phyloP scores from a whole-genome alignment of 108 stramenopile genomes.

The Conticribra weissflogii region DNA sequence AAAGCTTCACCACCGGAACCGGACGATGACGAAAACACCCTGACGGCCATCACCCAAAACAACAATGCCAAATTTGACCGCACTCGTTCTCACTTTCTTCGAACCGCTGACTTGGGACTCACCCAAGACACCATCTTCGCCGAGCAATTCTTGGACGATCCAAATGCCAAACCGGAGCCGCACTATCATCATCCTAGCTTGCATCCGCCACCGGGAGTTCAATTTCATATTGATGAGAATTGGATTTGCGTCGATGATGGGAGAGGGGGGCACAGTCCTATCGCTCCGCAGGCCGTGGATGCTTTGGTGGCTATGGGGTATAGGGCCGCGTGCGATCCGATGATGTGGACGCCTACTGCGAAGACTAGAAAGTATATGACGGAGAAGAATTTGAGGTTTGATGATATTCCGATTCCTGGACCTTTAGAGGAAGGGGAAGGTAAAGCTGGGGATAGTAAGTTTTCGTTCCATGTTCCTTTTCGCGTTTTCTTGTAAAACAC shows the following conservation, averaged over 20 bases:
- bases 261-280: conserved; percentile 36
- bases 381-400: conserved; percentile 38
- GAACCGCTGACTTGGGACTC: conserved; percentile 47
- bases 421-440: conserved; percentile 43
- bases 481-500: too few relatives aligned
- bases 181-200: conserved; percentile 51
- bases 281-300: conserved; percentile 55
- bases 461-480: too few relatives aligned
- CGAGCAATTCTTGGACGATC: conserved; percentile 41
- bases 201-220: conserved; percentile 42
- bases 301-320: conserved; percentile 45
- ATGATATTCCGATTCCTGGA: conserved; percentile 41
- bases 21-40: background rate
- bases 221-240: conserved; percentile 49
- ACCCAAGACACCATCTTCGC: conserved; percentile 46
- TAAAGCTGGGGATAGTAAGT: conserved; percentile 17
- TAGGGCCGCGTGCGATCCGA: conserved; percentile 37
- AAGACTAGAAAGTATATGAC: conserved; percentile 51
- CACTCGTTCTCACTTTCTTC: conserved; percentile 33
- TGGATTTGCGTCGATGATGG: conserved; percentile 48
- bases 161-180: conserved; percentile 35
- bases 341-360: conserved; percentile 50
- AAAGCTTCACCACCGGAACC: background rate
- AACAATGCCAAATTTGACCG: conserved; percentile 24
- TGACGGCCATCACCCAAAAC: background rate